These are phyloP conservation scores for Jacaranda mimosifolia DNA, from an alignment of 257 asterid genomes.

Conservation along the genomic window DNA sequence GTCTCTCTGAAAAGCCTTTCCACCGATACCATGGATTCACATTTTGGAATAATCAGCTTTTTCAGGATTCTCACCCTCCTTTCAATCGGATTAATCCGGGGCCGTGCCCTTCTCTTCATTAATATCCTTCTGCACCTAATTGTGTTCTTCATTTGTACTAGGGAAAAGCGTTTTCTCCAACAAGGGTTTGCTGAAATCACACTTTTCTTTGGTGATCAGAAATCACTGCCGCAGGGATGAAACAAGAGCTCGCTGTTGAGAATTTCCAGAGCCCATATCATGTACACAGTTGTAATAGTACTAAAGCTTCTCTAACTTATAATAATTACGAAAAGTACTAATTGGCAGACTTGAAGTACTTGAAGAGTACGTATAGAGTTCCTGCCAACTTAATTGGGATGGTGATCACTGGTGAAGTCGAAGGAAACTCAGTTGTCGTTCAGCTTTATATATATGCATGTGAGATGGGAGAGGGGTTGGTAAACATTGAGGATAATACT, in stretches of 20 bases:
- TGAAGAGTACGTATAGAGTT: no score
- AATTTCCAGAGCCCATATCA: background rate
- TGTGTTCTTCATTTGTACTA: background rate
- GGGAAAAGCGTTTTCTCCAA: background rate
- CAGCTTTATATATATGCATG: background rate
- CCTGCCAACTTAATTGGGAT: no score
- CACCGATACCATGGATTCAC: background rate
- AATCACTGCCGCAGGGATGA: background rate
- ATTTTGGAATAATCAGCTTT: background rate
- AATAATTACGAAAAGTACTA: no score
- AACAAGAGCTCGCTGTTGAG: background rate
- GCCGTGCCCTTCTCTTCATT: background rate
- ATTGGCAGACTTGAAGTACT: no score
- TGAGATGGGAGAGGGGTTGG: background rate
- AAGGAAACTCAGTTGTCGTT: background rate
- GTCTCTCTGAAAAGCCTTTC: background rate
- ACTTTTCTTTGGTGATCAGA: background rate
- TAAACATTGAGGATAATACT: background rate
- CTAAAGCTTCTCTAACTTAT: no score
- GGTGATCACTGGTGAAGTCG: background rate
- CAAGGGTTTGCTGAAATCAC: slow-evolving; percentile 1
- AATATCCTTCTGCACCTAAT: background rate
- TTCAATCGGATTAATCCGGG: background rate
- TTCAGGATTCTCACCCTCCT: background rate
- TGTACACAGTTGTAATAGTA: no score